Percentiles rank a stretch among this genome's conserved stretches.
phyloP scores from a whole-genome alignment of 1,284 basidiomycete species.

The Trichosporon asahii region DNA sequence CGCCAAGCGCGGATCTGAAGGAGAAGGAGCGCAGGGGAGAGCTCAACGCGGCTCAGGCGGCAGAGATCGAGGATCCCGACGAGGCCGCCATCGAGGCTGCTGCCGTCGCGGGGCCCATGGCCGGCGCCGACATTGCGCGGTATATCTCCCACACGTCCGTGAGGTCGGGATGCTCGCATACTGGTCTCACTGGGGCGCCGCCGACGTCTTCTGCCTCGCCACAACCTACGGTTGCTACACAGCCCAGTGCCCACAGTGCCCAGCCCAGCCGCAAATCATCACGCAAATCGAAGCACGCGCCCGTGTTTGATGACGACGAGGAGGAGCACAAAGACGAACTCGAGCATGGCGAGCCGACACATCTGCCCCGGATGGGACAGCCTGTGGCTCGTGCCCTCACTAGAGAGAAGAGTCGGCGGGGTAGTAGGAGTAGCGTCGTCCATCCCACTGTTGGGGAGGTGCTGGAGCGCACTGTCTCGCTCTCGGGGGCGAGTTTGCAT shows the following conservation, averaged over 20 bases:
- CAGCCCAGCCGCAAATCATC: not conserved
- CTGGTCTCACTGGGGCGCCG: not conserved
- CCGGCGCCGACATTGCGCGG: not conserved
- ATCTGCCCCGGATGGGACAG: slow-evolving; percentile 11
- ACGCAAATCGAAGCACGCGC: not conserved
- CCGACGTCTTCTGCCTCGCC: not conserved
- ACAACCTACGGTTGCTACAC: not conserved
- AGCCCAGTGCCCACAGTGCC: too few relatives aligned
- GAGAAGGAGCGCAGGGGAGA: not conserved
- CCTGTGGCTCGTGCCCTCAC: not conserved
- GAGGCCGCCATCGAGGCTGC: not conserved
- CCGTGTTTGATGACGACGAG: not conserved
- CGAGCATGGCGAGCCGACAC: slow-evolving; percentile 26
- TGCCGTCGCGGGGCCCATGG: not conserved
- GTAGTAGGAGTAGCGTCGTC: slow-evolving; percentile 1
- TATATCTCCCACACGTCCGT: not conserved
- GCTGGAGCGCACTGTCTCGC: slow-evolving; percentile 37
- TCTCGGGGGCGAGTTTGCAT: slow-evolving; percentile 40
- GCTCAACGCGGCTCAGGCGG: not conserved
- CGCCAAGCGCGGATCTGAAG: not conserved
- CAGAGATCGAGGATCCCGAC: not conserved
- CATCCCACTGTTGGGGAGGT: slow-evolving; percentile 34
- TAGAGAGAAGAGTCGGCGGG: slow-evolving; percentile 3
- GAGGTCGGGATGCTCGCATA: not conserved
- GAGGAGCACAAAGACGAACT: slow-evolving; percentile 20